These are phyloP conservation scores for Euclidium syriacum DNA, from an alignment of 345 rosid genomes.

Conservation along the genomic window DNA sequence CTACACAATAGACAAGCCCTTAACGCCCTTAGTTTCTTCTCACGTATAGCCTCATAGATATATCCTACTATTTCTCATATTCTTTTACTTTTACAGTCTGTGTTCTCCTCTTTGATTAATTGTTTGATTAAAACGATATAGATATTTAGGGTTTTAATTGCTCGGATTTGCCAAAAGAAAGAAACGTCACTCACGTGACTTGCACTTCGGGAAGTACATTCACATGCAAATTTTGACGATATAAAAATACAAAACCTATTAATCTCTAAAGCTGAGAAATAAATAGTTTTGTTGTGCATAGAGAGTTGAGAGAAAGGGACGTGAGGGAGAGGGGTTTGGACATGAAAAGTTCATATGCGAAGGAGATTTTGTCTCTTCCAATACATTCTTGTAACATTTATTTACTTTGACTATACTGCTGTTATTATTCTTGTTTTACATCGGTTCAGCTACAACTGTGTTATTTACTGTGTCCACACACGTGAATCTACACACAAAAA, in stretches of 20 bases:
- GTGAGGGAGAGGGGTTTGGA: conserved; percentile 20
- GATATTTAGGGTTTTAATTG: conserved; percentile 12
- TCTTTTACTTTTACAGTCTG: conserved; percentile 11
- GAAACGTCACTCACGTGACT: conserved; percentile 26
- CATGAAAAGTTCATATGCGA: conserved; percentile 2
- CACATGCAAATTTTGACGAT: conserved; percentile 25
- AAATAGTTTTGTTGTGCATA: background rate
- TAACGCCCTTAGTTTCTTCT: too few relatives aligned
- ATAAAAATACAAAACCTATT: background rate
- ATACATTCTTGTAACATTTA: background rate
- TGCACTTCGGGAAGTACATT: conserved; percentile 30
- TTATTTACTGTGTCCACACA: too few relatives aligned
- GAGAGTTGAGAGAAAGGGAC: conserved; percentile 21
- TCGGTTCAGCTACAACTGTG: background rate
- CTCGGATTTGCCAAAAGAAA: conserved; percentile 15
- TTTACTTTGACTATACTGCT: conserved; percentile 11
- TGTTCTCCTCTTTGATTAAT: background rate
- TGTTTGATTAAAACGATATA: background rate
- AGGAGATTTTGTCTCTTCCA: conserved; percentile 10
- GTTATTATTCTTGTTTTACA: background rate
- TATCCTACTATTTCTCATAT: conserved; percentile 4
- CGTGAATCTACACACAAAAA: too few relatives aligned
- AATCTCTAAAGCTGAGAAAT: conserved; percentile 21
- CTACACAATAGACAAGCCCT: conserved; percentile 15
- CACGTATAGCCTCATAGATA: conserved; percentile 1